Evolutionary conservation across 345 rosid genomes (phyloP).

Genomic region (Syzygium grande): DNA sequence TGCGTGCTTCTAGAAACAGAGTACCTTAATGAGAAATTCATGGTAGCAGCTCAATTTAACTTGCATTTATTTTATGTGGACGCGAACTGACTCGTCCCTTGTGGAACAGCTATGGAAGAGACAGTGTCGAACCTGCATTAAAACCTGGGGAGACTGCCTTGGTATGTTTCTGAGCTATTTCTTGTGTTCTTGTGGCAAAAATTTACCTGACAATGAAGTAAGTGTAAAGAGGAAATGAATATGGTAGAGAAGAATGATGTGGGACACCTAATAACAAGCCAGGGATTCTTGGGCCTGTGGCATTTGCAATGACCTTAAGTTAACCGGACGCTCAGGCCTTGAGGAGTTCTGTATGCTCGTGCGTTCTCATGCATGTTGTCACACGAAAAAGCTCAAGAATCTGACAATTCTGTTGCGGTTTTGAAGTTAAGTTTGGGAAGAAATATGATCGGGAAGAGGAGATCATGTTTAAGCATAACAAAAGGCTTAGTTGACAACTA

Average conservation of each 20-base stretch:
- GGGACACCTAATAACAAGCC: background rate
- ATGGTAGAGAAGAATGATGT: background rate
- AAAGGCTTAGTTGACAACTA: background rate
- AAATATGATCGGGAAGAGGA: background rate
- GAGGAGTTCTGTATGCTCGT: background rate
- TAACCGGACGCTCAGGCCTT: background rate
- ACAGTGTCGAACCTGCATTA: slow-evolving; percentile 73
- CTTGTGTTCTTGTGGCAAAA: background rate
- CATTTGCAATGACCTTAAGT: background rate
- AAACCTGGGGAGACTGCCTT: slow-evolving; percentile 82
- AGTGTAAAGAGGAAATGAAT: background rate
- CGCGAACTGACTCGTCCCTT: background rate
- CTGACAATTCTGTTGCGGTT: background rate
- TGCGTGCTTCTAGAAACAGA: background rate
- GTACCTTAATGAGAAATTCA: background rate
- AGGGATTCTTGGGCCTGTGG: background rate
- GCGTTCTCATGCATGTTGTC: background rate
- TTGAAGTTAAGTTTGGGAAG: background rate
- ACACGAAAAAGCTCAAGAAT: background rate
- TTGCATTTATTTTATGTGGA: background rate
- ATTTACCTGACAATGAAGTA: background rate
- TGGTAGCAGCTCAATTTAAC: background rate
- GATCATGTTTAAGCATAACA: background rate
- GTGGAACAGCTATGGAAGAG: slow-evolving; percentile 60
- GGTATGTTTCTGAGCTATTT: slow-evolving; percentile 26